A percentile compares a stretch with the other conserved stretches of the same genome.
phyloP scores from a whole-genome alignment of 2,329 filamentous ascomycete species.

The Metarhizium album region DNA sequence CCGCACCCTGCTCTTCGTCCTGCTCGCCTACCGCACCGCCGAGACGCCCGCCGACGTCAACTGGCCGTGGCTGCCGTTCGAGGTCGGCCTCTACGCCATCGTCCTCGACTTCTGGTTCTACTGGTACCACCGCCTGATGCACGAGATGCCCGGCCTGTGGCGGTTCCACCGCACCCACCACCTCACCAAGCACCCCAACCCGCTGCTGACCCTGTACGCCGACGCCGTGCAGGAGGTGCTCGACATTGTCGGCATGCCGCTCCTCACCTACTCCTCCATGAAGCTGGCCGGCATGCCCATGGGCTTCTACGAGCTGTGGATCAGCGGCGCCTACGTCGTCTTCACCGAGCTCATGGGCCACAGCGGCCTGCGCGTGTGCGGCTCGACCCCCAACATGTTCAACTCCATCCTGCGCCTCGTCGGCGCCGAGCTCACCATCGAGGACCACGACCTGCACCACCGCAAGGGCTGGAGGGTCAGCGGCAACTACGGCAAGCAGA shows the following conservation, averaged over 20 bases:
- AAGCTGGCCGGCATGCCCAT: constrained; percentile 25
- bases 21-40: constrained; percentile 13
- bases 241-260: constrained; percentile 28
- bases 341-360: constrained; percentile 24
- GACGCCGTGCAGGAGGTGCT: constrained; percentile 31
- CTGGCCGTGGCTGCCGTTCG: constrained; percentile 18
- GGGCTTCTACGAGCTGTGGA: constrained; percentile 36
- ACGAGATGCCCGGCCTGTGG: constrained; percentile 27
- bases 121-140: constrained; percentile 21
- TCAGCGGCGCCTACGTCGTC: constrained; percentile 31
- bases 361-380: constrained; percentile 17
- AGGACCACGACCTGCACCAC: constrained; percentile 31
- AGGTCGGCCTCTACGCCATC: constrained; percentile 7
- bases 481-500: constrained; percentile 27
- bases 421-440: constrained; percentile 25
- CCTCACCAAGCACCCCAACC: constrained; percentile 16
- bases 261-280: constrained; percentile 26
- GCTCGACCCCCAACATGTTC: constrained; percentile 20
- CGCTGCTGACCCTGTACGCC: constrained; percentile 20
- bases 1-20: constrained; percentile 13
- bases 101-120: constrained; percentile 1
- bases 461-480: constrained; percentile 26
- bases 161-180: constrained; percentile 30
- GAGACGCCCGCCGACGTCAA: constrained; percentile 7
- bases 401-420: constrained; percentile 22